phyloP scores from a whole-genome alignment of 2,329 filamentous ascomycete genomes.

The Domatiomyces globalis region DNA sequence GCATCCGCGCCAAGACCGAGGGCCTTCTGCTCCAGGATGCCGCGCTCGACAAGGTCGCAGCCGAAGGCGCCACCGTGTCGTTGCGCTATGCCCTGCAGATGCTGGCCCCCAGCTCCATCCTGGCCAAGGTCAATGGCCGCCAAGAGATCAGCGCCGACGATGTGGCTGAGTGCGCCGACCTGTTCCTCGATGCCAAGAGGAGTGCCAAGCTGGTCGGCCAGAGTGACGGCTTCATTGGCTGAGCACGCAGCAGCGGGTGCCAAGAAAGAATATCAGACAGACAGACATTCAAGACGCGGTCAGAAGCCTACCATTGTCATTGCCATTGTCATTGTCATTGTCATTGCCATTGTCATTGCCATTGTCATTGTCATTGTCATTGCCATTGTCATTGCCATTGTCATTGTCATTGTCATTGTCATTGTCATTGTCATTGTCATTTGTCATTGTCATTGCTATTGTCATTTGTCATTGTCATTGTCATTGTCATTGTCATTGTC shows the following conservation, averaged over 20 bases:
- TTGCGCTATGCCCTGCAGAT: slow-evolving; percentile 87
- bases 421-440: too few species aligned
- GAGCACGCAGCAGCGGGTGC: slow-evolving; percentile 16
- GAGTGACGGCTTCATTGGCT: slow-evolving; percentile 52
- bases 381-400: too few species aligned
- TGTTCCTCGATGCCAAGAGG: slow-evolving; percentile 69
- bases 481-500: too few species aligned
- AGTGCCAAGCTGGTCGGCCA: slow-evolving; percentile 59
- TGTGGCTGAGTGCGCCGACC: slow-evolving; percentile 65
- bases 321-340: too few species aligned
- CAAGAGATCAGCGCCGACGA: slow-evolving; percentile 64
- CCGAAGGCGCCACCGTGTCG: slow-evolving; percentile 77
- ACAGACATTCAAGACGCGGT: too few species aligned
- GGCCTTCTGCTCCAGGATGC: slow-evolving; percentile 63
- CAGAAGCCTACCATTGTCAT: too few species aligned
- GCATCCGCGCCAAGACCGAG: slow-evolving; percentile 70
- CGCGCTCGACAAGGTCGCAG: slow-evolving; percentile 73
- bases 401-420: too few species aligned
- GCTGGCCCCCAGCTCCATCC: slow-evolving; percentile 75
- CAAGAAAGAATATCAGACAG: too few species aligned
- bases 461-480: too few species aligned
- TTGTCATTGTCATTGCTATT: too few species aligned
- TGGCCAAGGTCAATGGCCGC: slow-evolving; percentile 70
- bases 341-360: too few species aligned
- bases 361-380: too few species aligned